These are phyloP conservation scores for Babesia caballi DNA, from an alignment of 169 alveolate genomes.

Conservation along the genomic window DNA sequence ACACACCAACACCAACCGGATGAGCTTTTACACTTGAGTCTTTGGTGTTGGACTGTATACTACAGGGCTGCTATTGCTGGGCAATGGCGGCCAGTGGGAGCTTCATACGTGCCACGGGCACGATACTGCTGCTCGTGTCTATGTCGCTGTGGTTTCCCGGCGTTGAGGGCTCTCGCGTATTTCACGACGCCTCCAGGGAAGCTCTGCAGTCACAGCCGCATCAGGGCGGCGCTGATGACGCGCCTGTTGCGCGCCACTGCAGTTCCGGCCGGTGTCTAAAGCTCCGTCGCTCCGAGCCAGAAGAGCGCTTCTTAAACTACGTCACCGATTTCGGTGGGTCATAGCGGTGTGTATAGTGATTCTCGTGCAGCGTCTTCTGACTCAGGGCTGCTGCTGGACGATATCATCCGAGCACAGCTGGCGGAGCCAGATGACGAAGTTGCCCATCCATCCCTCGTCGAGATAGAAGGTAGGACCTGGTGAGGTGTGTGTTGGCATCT, in stretches of 20 bases:
- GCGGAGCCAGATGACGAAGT: background rate
- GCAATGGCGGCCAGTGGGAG: background rate
- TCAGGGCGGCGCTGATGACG: background rate
- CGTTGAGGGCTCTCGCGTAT: background rate
- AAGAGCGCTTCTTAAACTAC: conserved; percentile 29
- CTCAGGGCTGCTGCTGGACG: conserved; percentile 3
- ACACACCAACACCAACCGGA: no score
- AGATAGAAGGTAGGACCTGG: background rate
- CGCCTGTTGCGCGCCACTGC: background rate
- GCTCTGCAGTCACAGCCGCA: background rate
- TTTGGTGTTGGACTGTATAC: no score
- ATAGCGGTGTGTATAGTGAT: background rate
- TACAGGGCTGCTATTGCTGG: background rate
- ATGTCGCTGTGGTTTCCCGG: background rate
- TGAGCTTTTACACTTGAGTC: no score
- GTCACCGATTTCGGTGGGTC: conserved; percentile 20
- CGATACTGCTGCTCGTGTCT: background rate
- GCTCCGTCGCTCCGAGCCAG: conserved; percentile 6
- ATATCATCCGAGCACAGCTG: conserved; percentile 13
- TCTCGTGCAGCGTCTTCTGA: background rate
- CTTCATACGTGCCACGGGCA: background rate
- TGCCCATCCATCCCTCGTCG: background rate
- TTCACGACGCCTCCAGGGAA: background rate
- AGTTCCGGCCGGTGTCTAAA: conserved; percentile 1
- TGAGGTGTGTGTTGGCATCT: background rate